A percentile compares a stretch with the other conserved stretches of the same genome.
Conservation (phyloP, 2,329 filamentous ascomycete genomes). For the Fusarium oxysporum region DNA sequence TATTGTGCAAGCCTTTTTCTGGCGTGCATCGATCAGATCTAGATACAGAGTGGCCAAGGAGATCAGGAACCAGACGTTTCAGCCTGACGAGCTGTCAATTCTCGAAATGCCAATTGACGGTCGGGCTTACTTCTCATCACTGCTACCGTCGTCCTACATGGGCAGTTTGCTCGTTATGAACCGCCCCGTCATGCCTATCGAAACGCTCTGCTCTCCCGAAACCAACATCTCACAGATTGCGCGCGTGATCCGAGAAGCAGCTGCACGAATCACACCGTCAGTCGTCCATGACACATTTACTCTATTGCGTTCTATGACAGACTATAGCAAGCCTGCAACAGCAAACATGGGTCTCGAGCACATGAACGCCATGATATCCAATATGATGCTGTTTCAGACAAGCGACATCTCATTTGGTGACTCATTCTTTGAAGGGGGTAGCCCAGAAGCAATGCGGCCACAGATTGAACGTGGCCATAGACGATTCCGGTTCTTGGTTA, state of each 20-base stretch:
- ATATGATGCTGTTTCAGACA: slow-evolving; percentile 14
- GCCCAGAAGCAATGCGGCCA: slow-evolving; percentile 6
- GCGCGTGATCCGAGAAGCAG: not conserved
- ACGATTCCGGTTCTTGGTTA: slow-evolving; percentile 5
- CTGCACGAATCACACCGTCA: slow-evolving; percentile 1
- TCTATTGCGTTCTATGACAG: not conserved
- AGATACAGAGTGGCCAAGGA: slow-evolving; percentile 6
- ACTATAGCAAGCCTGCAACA: slow-evolving; percentile 17
- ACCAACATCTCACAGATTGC: slow-evolving; percentile 7
- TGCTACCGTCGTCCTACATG: slow-evolving; percentile 8
- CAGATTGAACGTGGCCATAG: slow-evolving; percentile 6
- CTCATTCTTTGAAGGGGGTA: slow-evolving; percentile 6
- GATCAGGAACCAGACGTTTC: not conserved
- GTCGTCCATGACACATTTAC: slow-evolving; percentile 7
- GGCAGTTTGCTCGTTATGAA: slow-evolving; percentile 10
- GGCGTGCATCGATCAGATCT: slow-evolving; percentile 8
- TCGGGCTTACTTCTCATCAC: slow-evolving; percentile 7
- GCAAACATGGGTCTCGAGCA: slow-evolving; percentile 18
- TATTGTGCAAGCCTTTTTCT: slow-evolving; percentile 9
- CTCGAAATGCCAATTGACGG: slow-evolving; percentile 17
- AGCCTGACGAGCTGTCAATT: not conserved
- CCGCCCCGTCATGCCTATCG: not conserved
- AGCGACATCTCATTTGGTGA: slow-evolving; percentile 7
- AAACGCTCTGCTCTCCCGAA: not conserved
- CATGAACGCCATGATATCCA: slow-evolving; percentile 11